Evolutionary conservation across 495 filamentous ascomycete genomes (phyloP), one percentile per base, ranked within the genome.

Genomic region (Penicillium turbatum): DNA sequence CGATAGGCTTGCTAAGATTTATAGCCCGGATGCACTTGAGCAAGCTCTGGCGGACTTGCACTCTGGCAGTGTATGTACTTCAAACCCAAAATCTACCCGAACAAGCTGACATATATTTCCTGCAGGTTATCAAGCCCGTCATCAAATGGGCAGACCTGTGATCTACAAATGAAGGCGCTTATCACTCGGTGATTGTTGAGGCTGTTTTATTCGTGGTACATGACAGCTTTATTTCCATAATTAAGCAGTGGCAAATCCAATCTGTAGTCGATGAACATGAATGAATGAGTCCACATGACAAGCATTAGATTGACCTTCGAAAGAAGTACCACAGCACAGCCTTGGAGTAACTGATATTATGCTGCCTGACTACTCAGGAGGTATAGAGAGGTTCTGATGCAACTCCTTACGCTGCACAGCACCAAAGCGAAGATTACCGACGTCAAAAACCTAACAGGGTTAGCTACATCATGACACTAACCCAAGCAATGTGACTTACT

Each of bases 361-460:
- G 27, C n/a, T 34, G 30, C 1, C 35, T 49, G 38, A 9, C n/a
- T 27, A 63, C 36, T 54, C 17, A 43, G 61, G 31, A 39, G 58
- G 59, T 30, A 51, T 12, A 21, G 61, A 51, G 32, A 67, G 51
- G 17, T 81, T 83, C 68, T 86, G 83, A 15, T 68, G 71, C 45
- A 69, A 61, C 64, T 86, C 78, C 31, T 77, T 73, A 60, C 86
- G 81, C 54, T 85, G 82, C 21, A 89, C 86, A 44, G 79, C 79
- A 19, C 88, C 88, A 59, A 92, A 86, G 16, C 80, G 82, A 59
- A 60, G 72, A 58, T 88, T 85, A 43, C 88, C 87, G 52, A 86
- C 81, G 63, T 92, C 88, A 68, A 88, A 91, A 47, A 92, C 79
- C 84, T 59, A 7, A 26, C 0, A 19, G 15, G 15, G 26, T 38